phyloP scores from a whole-genome alignment of 139 green algal species.

The Limnomonas spitsbergensis region DNA sequence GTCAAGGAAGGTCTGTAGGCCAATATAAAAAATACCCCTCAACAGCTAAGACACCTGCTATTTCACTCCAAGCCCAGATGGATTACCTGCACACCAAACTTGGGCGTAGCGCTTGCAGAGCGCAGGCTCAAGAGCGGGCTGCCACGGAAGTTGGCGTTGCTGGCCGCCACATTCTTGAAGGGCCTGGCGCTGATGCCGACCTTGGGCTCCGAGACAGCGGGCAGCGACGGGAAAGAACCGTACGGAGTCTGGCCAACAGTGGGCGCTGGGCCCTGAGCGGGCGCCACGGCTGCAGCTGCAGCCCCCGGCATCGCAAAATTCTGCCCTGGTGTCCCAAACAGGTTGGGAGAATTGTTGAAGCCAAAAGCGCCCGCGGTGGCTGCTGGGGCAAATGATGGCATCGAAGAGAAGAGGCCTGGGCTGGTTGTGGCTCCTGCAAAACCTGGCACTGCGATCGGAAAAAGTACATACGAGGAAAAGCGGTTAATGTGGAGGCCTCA shows the following conservation, averaged over 20 bases:
- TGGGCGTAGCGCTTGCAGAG: conserved; percentile 24
- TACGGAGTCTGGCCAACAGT: conserved; percentile 43
- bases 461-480: too few species aligned
- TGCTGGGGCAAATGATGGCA: neutral
- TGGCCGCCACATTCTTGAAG: conserved; percentile 13
- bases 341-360: neutral
- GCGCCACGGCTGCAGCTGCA: neutral
- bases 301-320: neutral
- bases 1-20: too few species aligned
- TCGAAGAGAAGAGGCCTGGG: conserved; percentile 1
- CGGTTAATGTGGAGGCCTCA: too few species aligned
- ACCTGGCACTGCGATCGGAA: too few species aligned
- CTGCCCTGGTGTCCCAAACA: neutral
- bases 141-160: conserved; percentile 24
- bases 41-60: too few species aligned
- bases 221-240: conserved; percentile 39
- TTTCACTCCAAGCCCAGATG: too few species aligned
- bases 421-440: neutral
- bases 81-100: conserved; percentile 14
- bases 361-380: conserved; percentile 6
- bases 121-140: conserved; percentile 61
- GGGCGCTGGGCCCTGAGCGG: conserved; percentile 13
- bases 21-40: too few species aligned
- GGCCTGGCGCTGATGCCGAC: conserved; percentile 69
- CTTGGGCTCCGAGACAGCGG: conserved; percentile 44